These are phyloP conservation scores for Paxillus rubicundulus DNA, from an alignment of 768 basidiomycete genomes.

Conservation along the genomic window DNA sequence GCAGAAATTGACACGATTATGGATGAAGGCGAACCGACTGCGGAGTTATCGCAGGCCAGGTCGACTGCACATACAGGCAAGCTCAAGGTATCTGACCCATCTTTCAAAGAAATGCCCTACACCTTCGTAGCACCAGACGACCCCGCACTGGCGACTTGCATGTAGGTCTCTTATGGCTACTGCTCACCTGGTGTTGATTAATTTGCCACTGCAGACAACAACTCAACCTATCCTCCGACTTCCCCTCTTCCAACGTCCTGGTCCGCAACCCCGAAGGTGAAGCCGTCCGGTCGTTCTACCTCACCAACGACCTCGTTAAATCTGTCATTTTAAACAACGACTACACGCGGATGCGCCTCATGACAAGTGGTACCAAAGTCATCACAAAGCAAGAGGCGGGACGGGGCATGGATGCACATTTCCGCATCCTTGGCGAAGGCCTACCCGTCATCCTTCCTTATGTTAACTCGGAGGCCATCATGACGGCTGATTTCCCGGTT, in stretches of 20 bases:
- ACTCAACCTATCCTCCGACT: conserved; percentile 63
- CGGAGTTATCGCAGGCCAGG: neutral
- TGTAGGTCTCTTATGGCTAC: conserved; percentile 45
- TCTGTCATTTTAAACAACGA: conserved; percentile 78
- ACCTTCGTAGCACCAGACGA: conserved; percentile 74
- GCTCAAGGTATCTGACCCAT: conserved; percentile 28
- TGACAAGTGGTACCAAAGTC: conserved; percentile 92
- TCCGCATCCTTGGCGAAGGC: conserved; percentile 82
- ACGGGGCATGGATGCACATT: conserved; percentile 54
- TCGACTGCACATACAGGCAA: neutral
- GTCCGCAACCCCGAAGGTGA: conserved; percentile 81
- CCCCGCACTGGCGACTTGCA: conserved; percentile 65
- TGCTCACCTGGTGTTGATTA: neutral
- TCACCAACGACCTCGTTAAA: conserved; percentile 84
- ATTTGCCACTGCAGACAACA: conserved; percentile 49
- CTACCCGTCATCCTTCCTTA: conserved; percentile 82
- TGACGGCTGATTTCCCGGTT: conserved; percentile 52
- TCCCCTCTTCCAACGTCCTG: conserved; percentile 76
- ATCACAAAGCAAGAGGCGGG: conserved; percentile 86
- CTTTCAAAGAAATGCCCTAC: conserved; percentile 89
- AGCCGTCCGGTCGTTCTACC: conserved; percentile 77
- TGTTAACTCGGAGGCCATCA: conserved; percentile 59
- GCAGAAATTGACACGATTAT: conserved; percentile 1
- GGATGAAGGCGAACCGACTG: conserved; percentile 1
- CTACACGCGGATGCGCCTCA: conserved; percentile 79